Evolutionary conservation across 2,329 filamentous ascomycete species (phyloP).

Genomic region (Hymenotorrendiella dingleyae): DNA sequence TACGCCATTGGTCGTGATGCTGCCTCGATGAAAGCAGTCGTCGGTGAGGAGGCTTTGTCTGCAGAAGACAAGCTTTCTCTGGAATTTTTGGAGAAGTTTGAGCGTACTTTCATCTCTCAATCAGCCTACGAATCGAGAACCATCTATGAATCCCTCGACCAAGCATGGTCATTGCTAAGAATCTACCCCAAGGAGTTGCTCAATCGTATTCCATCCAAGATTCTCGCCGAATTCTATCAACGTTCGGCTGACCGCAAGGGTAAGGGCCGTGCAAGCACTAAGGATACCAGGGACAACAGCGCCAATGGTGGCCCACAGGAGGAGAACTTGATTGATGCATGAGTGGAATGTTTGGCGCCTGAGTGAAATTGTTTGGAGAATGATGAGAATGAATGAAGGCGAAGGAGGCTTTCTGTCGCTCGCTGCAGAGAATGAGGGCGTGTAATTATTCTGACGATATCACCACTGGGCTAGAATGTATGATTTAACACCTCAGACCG

Average conservation of each 20-base stretch:
- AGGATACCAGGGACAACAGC: slow-evolving; percentile 36
- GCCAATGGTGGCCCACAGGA: slow-evolving; percentile 40
- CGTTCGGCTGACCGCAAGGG: slow-evolving; percentile 58
- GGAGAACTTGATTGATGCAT: slow-evolving; percentile 58
- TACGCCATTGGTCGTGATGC: slow-evolving; percentile 99
- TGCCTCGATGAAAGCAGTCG: slow-evolving; percentile 98
- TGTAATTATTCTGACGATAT: slow-evolving; percentile 18
- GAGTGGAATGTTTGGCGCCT: slow-evolving; percentile 15
- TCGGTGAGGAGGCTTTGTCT: slow-evolving; percentile 94
- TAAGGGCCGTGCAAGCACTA: slow-evolving; percentile 50
- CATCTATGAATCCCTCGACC: slow-evolving; percentile 90
- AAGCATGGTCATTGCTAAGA: slow-evolving; percentile 91
- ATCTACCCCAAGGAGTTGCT: slow-evolving; percentile 98
- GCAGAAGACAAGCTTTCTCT: slow-evolving; percentile 95
- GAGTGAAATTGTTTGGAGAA: slow-evolving; percentile 6
- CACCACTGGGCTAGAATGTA: slow-evolving; percentile 20
- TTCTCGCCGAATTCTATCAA: slow-evolving; percentile 78
- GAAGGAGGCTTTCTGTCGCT: slow-evolving; percentile 9
- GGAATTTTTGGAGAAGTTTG: slow-evolving; percentile 98
- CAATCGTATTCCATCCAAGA: slow-evolving; percentile 84
- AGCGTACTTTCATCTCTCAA: slow-evolving; percentile 89
- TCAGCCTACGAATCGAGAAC: slow-evolving; percentile 85
- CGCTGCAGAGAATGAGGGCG: slow-evolving; percentile 8
- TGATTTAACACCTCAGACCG: slow-evolving; percentile 12
- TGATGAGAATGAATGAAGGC: background rate